Evolutionary conservation across 2,329 filamentous ascomycete species (phyloP).

Genomic region (Podosphaera fusca): DNA sequence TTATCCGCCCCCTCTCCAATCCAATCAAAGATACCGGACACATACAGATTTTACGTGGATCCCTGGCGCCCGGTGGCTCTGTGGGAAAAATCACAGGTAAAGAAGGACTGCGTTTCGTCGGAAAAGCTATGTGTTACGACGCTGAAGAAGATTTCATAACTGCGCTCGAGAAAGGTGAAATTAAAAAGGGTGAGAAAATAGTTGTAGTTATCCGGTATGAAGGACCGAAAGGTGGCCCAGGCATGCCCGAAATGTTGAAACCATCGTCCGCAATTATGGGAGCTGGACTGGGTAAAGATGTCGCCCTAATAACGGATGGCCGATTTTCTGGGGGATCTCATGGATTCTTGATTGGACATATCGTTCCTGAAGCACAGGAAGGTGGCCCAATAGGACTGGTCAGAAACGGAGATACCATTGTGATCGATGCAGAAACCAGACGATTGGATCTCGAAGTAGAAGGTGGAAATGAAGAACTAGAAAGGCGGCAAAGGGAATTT

Average conservation of each 20-base stretch:
- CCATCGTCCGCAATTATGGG: conserved; percentile 53
- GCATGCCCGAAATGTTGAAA: conserved; percentile 56
- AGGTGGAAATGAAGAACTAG: conserved; percentile 26
- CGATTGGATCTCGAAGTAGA: conserved; percentile 27
- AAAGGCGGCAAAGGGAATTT: conserved; percentile 25
- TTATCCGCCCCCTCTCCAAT: conserved; percentile 43
- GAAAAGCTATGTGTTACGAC: conserved; percentile 48
- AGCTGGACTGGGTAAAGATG: conserved; percentile 43
- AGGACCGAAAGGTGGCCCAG: conserved; percentile 49
- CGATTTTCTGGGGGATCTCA: conserved; percentile 34
- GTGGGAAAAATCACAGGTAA: conserved; percentile 62
- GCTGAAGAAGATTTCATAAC: conserved; percentile 44
- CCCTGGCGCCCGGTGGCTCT: conserved; percentile 42
- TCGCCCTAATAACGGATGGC: conserved; percentile 51
- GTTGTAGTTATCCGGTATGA: conserved; percentile 57
- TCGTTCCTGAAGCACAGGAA: conserved; percentile 36
- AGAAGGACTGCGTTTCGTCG: conserved; percentile 43
- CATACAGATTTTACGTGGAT: conserved; percentile 49
- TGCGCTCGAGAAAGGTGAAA: conserved; percentile 41
- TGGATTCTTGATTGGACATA: conserved; percentile 38
- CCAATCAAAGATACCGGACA: conserved; percentile 51
- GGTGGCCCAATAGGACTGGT: conserved; percentile 36
- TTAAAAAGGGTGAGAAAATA: conserved; percentile 55
- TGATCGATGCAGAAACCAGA: conserved; percentile 34
- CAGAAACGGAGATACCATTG: conserved; percentile 31